These are phyloP conservation scores for Venturia aucupariae DNA, from an alignment of 2,329 filamentous ascomycete species.

Conservation along the genomic window DNA sequence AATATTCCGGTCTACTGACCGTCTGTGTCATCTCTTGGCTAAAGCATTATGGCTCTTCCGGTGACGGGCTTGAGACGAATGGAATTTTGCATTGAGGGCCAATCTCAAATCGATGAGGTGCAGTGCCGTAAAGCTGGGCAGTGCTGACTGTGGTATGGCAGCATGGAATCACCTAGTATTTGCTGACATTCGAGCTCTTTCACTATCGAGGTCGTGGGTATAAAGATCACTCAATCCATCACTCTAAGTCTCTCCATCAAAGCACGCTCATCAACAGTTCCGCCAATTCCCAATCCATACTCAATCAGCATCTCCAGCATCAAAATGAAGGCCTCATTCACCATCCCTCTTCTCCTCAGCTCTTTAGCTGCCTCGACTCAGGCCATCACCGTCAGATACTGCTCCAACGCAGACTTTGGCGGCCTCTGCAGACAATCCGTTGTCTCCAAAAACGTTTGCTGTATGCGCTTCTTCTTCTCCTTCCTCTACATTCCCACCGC, in stretches of 20 bases:
- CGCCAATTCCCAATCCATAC: not conserved
- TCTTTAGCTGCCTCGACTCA: not conserved
- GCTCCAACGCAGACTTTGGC: not conserved
- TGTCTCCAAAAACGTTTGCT: not conserved
- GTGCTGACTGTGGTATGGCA: not conserved
- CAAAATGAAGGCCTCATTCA: constrained; percentile 3
- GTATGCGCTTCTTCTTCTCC: no score
- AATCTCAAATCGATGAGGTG: not conserved
- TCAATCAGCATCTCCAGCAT: not conserved
- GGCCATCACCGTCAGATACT: not conserved
- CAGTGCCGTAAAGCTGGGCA: not conserved
- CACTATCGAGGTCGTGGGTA: not conserved
- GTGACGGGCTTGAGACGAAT: not conserved
- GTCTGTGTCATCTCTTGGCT: not conserved
- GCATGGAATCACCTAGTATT: not conserved
- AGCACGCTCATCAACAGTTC: not conserved
- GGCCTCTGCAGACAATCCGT: not conserved
- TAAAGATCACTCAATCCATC: not conserved
- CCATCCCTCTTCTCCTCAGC: not conserved
- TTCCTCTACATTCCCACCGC: no score
- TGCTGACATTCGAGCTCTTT: not conserved
- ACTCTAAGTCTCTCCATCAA: not conserved
- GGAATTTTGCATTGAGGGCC: not conserved
- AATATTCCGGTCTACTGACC: not conserved
- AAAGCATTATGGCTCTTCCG: not conserved